phyloP scores from a whole-genome alignment of 2,329 filamentous ascomycete genomes.

The Hymenoscyphus repandus region DNA sequence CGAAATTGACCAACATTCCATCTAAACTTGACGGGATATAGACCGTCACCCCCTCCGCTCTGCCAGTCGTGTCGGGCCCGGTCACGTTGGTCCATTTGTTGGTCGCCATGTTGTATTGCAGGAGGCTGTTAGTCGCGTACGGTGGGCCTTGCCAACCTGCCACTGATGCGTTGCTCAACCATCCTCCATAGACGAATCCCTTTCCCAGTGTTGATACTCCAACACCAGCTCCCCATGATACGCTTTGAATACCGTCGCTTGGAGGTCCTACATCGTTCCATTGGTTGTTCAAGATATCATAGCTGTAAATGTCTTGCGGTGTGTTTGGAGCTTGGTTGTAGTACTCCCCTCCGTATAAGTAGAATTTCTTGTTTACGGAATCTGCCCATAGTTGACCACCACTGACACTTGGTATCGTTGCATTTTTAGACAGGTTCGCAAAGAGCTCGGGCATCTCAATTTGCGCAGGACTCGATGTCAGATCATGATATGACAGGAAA shows the following conservation, averaged over 20 bases:
- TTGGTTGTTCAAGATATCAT: slow-evolving; percentile 50
- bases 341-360: slow-evolving; percentile 57
- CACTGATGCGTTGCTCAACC: slow-evolving; percentile 49
- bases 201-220: slow-evolving; percentile 48
- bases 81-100: slow-evolving; percentile 48
- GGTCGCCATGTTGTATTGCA: slow-evolving; percentile 51
- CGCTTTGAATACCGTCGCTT: slow-evolving; percentile 38
- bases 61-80: slow-evolving; percentile 41
- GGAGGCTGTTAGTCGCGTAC: slow-evolving; percentile 45
- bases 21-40: slow-evolving; percentile 55
- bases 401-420: slow-evolving; percentile 45
- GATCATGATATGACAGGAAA: slow-evolving; percentile 52
- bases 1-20: slow-evolving; percentile 58
- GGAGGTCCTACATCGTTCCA: slow-evolving; percentile 45
- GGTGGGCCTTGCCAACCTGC: slow-evolving; percentile 45
- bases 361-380: slow-evolving; percentile 56
- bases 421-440: slow-evolving; percentile 54
- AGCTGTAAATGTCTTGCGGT: slow-evolving; percentile 49
- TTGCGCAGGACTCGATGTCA: slow-evolving; percentile 38
- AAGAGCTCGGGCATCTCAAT: slow-evolving; percentile 45
- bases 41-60: slow-evolving; percentile 56
- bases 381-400: slow-evolving; percentile 54
- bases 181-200: slow-evolving; percentile 60
- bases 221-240: slow-evolving; percentile 53
- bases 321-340: slow-evolving; percentile 35